A percentile compares a stretch with the other conserved stretches of the same genome.
Conservation (phyloP, 768 basidiomycete species). For the Trametes meyenii region DNA sequence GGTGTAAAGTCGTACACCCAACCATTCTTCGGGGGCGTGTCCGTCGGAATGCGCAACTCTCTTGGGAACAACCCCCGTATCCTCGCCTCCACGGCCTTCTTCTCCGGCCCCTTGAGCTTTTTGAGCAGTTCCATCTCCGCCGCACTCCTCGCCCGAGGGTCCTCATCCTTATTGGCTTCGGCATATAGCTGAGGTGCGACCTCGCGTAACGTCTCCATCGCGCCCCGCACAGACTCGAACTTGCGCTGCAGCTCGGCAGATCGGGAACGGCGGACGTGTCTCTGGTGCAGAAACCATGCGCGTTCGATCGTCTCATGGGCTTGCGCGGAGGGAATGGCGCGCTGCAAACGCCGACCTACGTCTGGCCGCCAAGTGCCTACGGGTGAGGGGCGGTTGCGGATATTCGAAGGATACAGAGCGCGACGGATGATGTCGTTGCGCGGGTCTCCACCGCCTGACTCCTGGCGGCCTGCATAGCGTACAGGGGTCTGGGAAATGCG, state of each 20-base stretch:
- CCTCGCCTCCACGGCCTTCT: conserved; percentile 73
- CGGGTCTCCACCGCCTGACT: conserved; percentile 51
- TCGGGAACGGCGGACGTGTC: conserved; percentile 71
- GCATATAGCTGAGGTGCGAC: conserved; percentile 59
- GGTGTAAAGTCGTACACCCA: conserved; percentile 91
- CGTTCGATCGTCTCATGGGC: conserved; percentile 92
- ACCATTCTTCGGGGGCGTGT: conserved; percentile 77
- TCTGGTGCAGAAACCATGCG: conserved; percentile 82
- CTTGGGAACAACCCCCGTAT: conserved; percentile 85
- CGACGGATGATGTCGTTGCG: conserved; percentile 75
- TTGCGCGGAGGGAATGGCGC: conserved; percentile 85
- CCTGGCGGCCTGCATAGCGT: conserved; percentile 43
- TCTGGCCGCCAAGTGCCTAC: conserved; percentile 85
- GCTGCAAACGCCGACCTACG: conserved; percentile 72
- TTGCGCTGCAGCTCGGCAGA: conserved; percentile 74
- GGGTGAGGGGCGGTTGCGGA: conserved; percentile 71
- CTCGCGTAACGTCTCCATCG: conserved; percentile 78
- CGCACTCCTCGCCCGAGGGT: conserved; percentile 64
- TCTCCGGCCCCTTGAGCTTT: conserved; percentile 64
- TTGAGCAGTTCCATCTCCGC: conserved; percentile 63
- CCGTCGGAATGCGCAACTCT: conserved; percentile 82
- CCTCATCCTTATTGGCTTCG: conserved; percentile 75
- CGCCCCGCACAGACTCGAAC: conserved; percentile 77
- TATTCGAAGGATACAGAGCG: conserved; percentile 77
- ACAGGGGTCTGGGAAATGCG: conserved; percentile 40